Evolutionary conservation across 208 protist genomes (phyloP).

Genomic region (Acanthamoeba sp.): DNA sequence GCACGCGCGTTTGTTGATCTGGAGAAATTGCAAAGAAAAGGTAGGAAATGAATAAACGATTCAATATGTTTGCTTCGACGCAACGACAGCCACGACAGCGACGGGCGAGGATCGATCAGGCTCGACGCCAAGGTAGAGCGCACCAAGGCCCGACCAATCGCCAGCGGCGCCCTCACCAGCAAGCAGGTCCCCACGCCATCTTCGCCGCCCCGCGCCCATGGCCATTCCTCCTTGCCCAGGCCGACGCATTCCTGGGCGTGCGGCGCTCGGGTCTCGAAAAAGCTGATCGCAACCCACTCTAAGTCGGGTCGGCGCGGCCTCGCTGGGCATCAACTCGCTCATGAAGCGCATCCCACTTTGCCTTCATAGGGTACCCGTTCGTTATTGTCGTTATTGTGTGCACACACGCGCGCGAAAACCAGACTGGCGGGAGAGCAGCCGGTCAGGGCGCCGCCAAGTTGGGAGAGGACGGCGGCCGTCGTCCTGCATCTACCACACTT

Average conservation of each 20-base stretch:
- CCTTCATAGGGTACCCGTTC: neutral
- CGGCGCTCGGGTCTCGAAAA: constrained; percentile 25
- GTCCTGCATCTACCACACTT: constrained; percentile 91
- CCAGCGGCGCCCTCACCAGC: constrained; percentile 80
- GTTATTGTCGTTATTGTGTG: neutral
- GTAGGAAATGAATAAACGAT: no score
- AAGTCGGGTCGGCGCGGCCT: constrained; percentile 84
- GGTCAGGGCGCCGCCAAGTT: constrained; percentile 93
- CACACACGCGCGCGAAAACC: neutral
- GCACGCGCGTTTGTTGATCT: no score
- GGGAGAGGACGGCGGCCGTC: constrained; percentile 86
- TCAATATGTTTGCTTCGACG: no score
- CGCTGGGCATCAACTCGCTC: constrained; percentile 89
- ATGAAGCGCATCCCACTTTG: constrained; percentile 92
- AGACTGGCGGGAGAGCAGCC: constrained; percentile 88
- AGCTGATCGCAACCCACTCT: constrained; percentile 50
- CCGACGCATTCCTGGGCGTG: constrained; percentile 83
- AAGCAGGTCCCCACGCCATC: neutral
- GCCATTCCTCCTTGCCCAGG: no score
- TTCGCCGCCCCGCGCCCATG: neutral
- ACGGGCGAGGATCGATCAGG: no score
- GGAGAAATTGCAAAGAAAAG: no score
- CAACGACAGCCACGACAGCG: constrained; percentile 93
- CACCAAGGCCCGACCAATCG: constrained; percentile 86
- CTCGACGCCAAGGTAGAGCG: constrained; percentile 87